phyloP scores from a whole-genome alignment of 2,329 filamentous ascomycete species.

The Helicocarpus griseus region DNA sequence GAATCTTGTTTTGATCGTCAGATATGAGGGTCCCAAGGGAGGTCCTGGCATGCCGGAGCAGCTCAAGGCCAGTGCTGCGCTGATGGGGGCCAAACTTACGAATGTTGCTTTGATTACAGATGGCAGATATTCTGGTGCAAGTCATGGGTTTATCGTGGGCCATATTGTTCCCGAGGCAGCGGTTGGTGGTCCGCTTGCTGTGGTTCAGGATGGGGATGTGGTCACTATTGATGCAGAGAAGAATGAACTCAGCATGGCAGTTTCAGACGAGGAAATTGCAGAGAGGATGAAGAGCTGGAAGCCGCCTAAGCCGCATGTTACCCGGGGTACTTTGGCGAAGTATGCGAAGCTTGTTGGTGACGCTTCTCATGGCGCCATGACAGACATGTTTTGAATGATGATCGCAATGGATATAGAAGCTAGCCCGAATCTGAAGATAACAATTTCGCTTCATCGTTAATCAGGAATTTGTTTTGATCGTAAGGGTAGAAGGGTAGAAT shows the following conservation, averaged over 20 bases:
- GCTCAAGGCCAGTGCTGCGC: constrained; percentile 74
- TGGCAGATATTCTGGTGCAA: constrained; percentile 59
- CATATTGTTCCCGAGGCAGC: constrained; percentile 85
- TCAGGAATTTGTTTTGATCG: too few relatives aligned
- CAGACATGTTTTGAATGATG: constrained; percentile 56
- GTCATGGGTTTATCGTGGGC: constrained; percentile 87
- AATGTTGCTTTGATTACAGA: constrained; percentile 91
- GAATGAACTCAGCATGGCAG: constrained; percentile 62
- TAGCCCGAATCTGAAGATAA: too few relatives aligned
- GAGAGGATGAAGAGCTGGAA: constrained; percentile 58
- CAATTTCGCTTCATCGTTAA: too few relatives aligned
- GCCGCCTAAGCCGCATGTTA: constrained; percentile 61
- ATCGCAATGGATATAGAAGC: too few relatives aligned
- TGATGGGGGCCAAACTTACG: constrained; percentile 82
- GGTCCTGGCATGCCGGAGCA: constrained; percentile 94
- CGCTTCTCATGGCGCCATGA: constrained; percentile 84
- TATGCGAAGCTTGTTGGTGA: constrained; percentile 82
- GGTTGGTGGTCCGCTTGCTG: constrained; percentile 72
- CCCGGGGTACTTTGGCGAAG: constrained; percentile 77
- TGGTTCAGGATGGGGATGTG: constrained; percentile 70
- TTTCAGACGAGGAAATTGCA: constrained; percentile 61
- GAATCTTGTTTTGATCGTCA: constrained; percentile 80
- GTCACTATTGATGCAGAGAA: constrained; percentile 75
- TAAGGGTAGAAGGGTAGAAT: not conserved
- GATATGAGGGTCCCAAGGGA: constrained; percentile 88